Percentiles rank a stretch among this genome's conserved stretches.
Conservation (phyloP, 2,329 filamentous ascomycete genomes). For the Cryphonectria japonica region DNA sequence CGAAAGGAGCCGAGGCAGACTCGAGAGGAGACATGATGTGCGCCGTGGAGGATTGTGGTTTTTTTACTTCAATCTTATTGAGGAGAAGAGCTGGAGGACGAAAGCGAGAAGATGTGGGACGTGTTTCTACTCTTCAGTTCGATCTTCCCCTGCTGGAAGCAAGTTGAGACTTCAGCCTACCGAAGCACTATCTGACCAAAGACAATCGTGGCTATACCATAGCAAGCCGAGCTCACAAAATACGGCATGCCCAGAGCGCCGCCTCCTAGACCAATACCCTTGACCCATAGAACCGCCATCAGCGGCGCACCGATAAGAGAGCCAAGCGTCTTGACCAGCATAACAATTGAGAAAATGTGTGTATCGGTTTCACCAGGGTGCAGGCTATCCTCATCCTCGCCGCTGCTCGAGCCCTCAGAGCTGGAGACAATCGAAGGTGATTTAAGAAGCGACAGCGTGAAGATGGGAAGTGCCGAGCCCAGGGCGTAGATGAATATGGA, state of each 20-base stretch:
- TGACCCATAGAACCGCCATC: constrained; percentile 53
- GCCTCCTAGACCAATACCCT: constrained; percentile 45
- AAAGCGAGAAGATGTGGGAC: constrained; percentile 13
- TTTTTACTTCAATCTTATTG: too few species aligned
- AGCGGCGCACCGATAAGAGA: constrained; percentile 51
- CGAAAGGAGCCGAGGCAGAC: neutral
- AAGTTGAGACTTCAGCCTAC: neutral
- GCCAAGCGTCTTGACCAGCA: constrained; percentile 53
- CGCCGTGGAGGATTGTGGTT: neutral
- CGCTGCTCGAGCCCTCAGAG: neutral
- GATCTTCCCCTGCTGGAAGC: neutral
- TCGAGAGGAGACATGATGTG: neutral
- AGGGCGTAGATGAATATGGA: constrained; percentile 51
- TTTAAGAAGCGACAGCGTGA: constrained; percentile 53
- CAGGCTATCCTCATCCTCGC: constrained; percentile 20
- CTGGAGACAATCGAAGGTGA: constrained; percentile 44
- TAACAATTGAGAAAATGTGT: constrained; percentile 54
- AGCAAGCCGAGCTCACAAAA: constrained; percentile 45
- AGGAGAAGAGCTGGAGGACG: constrained; percentile 14
- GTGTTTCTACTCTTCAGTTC: constrained; percentile 22
- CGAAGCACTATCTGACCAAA: constrained; percentile 32
- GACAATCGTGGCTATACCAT: constrained; percentile 41
- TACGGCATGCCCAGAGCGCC: constrained; percentile 45
- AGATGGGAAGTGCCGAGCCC: constrained; percentile 53
- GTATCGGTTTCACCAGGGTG: constrained; percentile 38